Base-by-base conservation (phyloP, 2,329 filamentous ascomycete genomes). In the Stagonosporopsis tanaceti region DNA sequence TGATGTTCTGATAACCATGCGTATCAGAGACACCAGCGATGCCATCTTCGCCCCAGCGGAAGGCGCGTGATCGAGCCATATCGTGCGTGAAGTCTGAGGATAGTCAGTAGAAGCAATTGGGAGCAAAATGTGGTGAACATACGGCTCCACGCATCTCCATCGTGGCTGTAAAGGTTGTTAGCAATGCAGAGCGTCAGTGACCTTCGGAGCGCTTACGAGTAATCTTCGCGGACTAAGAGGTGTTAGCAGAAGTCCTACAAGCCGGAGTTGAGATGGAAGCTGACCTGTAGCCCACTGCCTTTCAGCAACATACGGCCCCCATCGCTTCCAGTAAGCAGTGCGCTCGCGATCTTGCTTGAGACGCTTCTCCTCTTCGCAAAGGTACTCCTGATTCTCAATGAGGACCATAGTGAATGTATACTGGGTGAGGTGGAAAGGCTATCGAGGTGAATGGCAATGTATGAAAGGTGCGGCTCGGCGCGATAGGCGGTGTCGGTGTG, bases 251-350 rank as follows among this genome's bases (percentile, higher is more conserved):
- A 42, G 22, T 50, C 46, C 37, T 12, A 12, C 17, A 20, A 39
- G 9, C 44, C 38, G 39, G 20, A 22, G 55, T 20, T 17, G 30
- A 34, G 25, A 27, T 20, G 24, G 37, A 53, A 9, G 67, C 85
- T 74, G 80, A 90, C 91, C 93, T 66, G 93, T 97, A 56, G 93
- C 93, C 94, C 94, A 97, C 81, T 97, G 93, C 73, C 93, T 85
- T 81, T 98, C 94, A 53, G 93, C 88, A 68, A 96, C 89, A 73
- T 97, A 98, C 24, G 93, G 89, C 53, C 94, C 94, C 93, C 93
- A 97, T 87, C 90, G 92, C 86, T 98, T 98, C 94, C 94, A 98
- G 82, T 98, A 98, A 77, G 92, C 94, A 64, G 80, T 85, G 63
- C 89, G 89, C 64, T 94, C 87, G 58, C 88, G 87, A 78, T 98